phyloP scores from a whole-genome alignment of 164 flowering plant genomes.

The Piper betle region DNA sequence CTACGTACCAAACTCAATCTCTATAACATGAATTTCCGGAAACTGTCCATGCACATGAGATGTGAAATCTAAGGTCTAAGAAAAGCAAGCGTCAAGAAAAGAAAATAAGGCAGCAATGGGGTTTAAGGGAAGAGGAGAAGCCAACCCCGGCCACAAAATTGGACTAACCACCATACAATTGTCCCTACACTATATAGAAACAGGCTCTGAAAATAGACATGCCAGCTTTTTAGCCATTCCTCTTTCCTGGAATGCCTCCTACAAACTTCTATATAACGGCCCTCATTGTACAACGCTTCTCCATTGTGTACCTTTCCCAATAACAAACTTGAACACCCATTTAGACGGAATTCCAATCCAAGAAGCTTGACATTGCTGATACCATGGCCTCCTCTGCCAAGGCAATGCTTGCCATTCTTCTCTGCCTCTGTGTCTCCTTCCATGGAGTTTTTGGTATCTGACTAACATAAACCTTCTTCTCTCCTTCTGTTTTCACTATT shows the following conservation, averaged over 20 bases:
- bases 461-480: neutral
- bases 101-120: neutral
- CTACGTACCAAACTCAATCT: neutral
- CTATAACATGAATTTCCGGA: too few relatives aligned
- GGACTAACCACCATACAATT: neutral
- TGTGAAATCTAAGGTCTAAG: too few relatives aligned
- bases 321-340: neutral
- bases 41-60: too few relatives aligned
- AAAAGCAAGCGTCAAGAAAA: neutral
- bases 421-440: constrained; percentile 14
- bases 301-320: neutral
- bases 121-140: neutral
- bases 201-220: neutral
- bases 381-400: constrained; percentile 15
- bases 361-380: neutral
- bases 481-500: neutral
- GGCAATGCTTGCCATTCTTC: constrained; percentile 25
- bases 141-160: neutral
- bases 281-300: neutral
- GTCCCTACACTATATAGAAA: neutral
- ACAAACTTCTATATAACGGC: neutral
- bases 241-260: neutral
- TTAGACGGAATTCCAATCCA: neutral
- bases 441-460: constrained; percentile 37
- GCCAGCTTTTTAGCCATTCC: neutral